These are phyloP conservation scores for Fomitopsis serialis DNA, from an alignment of 768 basidiomycete genomes.

Conservation along the genomic window DNA sequence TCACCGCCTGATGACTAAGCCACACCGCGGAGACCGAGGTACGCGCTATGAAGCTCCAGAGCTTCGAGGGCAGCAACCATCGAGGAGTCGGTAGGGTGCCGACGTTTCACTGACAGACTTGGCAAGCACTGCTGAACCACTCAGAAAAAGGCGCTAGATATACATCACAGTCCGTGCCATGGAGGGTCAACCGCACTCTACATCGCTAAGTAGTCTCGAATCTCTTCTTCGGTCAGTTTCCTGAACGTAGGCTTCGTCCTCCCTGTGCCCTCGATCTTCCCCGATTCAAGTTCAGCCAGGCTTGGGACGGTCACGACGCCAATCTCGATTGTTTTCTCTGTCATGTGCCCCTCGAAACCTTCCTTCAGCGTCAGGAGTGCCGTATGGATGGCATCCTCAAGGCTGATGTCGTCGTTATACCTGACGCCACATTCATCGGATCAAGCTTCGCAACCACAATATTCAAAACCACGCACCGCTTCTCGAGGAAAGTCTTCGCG, in stretches of 20 bases:
- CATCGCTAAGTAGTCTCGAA: slow-evolving; percentile 89
- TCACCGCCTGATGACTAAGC: no score
- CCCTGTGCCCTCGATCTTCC: slow-evolving; percentile 48
- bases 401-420: slow-evolving; percentile 98
- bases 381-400: slow-evolving; percentile 98
- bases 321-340: slow-evolving; percentile 99
- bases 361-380: slow-evolving; percentile 97
- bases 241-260: slow-evolving; percentile 86
- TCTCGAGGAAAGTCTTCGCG: slow-evolving; percentile 98
- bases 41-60: no score
- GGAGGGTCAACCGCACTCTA: slow-evolving; percentile 28
- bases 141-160: no score
- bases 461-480: slow-evolving; percentile 57
- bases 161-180: no score
- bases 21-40: no score
- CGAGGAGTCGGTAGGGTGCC: no score
- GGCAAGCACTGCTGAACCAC: no score
- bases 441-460: neutral
- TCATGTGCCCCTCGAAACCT: slow-evolving; percentile 99
- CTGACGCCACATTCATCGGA: slow-evolving; percentile 33
- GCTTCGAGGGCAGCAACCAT: no score
- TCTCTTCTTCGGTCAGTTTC: slow-evolving; percentile 94
- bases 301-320: slow-evolving; percentile 92
- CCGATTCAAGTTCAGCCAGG: slow-evolving; percentile 58
- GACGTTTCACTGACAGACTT: no score